These are phyloP conservation scores for Kluyveromyces dobzhanskii DNA, from an alignment of 805 yeast species.

Conservation along the genomic window DNA sequence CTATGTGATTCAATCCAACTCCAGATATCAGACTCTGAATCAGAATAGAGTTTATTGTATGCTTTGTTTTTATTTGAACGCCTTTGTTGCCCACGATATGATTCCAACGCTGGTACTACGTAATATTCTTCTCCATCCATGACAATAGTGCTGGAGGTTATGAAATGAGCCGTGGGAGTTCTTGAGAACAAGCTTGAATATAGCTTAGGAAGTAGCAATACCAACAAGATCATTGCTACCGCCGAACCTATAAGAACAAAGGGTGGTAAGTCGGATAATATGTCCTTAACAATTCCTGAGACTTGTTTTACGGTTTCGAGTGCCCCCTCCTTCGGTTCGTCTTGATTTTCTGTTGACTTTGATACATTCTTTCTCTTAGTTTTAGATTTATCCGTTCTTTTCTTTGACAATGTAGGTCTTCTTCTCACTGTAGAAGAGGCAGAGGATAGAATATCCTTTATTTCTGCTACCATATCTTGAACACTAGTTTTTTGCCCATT, in stretches of 20 bases:
- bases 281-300: neutral
- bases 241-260: neutral
- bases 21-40: constrained; percentile 60
- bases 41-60: constrained; percentile 24
- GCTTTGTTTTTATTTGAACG: constrained; percentile 8
- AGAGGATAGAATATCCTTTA: constrained; percentile 24
- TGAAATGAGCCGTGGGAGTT: constrained; percentile 6
- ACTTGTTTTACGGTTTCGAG: neutral
- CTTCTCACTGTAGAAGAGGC: constrained; percentile 12
- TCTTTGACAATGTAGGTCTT: constrained; percentile 8
- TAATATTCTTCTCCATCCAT: constrained; percentile 32
- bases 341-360: neutral
- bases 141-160: constrained; percentile 20
- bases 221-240: constrained; percentile 4
- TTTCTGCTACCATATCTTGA: constrained; percentile 35
- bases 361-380: constrained; percentile 5
- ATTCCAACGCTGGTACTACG: constrained; percentile 34
- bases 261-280: neutral
- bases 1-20: constrained; percentile 54
- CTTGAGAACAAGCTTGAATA: constrained; percentile 3
- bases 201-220: constrained; percentile 9
- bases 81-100: constrained; percentile 26
- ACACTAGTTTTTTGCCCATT: constrained; percentile 65
- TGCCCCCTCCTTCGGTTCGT: neutral
- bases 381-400: constrained; percentile 12